Evolutionary conservation across 768 basidiomycete genomes (phyloP), one percentile per base, ranked within the genome.

Genomic region (Pleurotus citrinopileatus): DNA sequence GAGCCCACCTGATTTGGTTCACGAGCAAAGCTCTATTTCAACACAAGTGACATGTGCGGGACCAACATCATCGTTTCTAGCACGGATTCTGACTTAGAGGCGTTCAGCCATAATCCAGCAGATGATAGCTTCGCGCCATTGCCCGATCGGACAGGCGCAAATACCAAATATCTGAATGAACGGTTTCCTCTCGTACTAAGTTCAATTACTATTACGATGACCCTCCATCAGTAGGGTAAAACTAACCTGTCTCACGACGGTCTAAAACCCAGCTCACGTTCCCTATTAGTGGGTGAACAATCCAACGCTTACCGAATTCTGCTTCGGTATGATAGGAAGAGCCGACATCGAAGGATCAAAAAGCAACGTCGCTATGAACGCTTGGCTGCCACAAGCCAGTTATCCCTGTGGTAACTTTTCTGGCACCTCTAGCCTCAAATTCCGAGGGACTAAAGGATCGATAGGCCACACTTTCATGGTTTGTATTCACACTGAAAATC

Each of bases 161-260:
- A 84, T 82, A 85, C 84, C 84, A 85, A 85, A 80, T 85, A 83
- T 84, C 82, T 81, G 84, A 84, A 86, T 83, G 79, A 81, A 81
- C 81, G 76, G 84, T 87, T n/a, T 86, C 84, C 84, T 86, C 83
- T 84, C 79, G 81, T 85, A 86, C 84, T 86, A 83, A 81, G 82
- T 80, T 81, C 79, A 81, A 86, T 84, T 85, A 83, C 82, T 81
- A 76, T 85, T 80, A 77, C 76, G 78, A 83, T 73, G 75, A 84
- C 81, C 67, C 80, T 80, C 78, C 83, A 85, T 84, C 82, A 85
- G 82, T 83, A 86, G 83, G 82, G 83, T 86, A 86, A 85, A 86
- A 86, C 83, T 86, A 86, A 86, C 83, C 84, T 86, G 82, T 86
- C 84, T 84, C 83, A 85, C 81, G 79, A 86, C 78, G 80, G 83